Conservation (phyloP, 371 early-diverging fungal genomes). For the Saksenaea oblongispora region DNA sequence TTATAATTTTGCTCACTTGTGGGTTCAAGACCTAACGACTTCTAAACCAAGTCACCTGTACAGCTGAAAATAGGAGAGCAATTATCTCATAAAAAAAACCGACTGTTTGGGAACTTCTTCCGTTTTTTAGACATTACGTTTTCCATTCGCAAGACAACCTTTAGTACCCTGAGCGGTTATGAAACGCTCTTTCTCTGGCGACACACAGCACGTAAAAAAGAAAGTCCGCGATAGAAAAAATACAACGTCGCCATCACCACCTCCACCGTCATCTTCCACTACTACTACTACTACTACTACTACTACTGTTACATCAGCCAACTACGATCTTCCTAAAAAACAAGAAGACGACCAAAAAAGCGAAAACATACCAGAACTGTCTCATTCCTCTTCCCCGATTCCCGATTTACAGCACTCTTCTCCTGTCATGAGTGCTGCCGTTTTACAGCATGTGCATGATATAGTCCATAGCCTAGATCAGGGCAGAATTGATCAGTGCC, state of each 20-base stretch:
- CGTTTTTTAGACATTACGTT: slow-evolving; percentile 1
- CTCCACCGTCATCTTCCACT: slow-evolving; percentile 5
- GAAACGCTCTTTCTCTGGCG: slow-evolving; percentile 31
- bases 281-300: slow-evolving; percentile 3
- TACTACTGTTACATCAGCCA: background rate
- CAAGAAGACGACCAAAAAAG: slow-evolving; percentile 6
- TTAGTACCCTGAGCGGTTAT: slow-evolving; percentile 26
- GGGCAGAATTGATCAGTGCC: slow-evolving; percentile 41
- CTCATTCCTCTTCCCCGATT: slow-evolving; percentile 1
- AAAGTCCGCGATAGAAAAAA: slow-evolving; percentile 7
- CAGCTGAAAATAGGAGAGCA: background rate
- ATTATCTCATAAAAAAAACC: background rate
- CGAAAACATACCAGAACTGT: slow-evolving; percentile 1
- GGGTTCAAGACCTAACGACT: background rate
- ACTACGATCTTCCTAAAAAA: slow-evolving; percentile 11
- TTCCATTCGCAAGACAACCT: slow-evolving; percentile 8
- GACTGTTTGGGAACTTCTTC: background rate
- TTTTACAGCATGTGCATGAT: slow-evolving; percentile 31
- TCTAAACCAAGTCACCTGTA: background rate
- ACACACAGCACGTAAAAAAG: slow-evolving; percentile 12
- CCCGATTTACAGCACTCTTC: background rate
- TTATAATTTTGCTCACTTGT: background rate
- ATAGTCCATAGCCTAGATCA: slow-evolving; percentile 40
- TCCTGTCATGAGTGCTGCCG: slow-evolving; percentile 20
- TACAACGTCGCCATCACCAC: slow-evolving; percentile 4